Evolutionary conservation across 2,329 filamentous ascomycete species (phyloP).

Genomic region (Gliomastix tumulicola): DNA sequence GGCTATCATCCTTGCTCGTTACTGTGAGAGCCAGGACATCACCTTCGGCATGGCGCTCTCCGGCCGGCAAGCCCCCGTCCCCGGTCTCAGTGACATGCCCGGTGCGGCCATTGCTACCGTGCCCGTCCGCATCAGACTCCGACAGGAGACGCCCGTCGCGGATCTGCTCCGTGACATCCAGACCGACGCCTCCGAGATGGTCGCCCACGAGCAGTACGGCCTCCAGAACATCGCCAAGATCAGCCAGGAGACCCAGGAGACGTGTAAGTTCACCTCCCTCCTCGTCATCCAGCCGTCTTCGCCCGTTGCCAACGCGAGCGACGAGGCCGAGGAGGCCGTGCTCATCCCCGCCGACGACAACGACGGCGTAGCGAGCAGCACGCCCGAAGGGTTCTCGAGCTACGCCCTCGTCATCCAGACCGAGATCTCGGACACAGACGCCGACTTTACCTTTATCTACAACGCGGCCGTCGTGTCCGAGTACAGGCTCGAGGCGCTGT

Average conservation of each 20-base stretch:
- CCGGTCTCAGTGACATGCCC: conserved; percentile 6
- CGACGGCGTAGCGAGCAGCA: conserved; percentile 14
- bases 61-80: conserved; percentile 12
- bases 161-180: conserved; percentile 4
- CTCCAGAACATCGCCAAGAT: conserved; percentile 10
- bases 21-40: conserved; percentile 10
- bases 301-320: not conserved
- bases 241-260: conserved; percentile 3
- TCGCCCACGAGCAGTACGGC: conserved; percentile 10
- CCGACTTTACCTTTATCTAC: conserved; percentile 2
- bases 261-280: conserved; percentile 9
- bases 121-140: conserved; percentile 1
- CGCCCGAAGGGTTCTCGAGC: conserved; percentile 12
- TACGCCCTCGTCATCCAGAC: conserved; percentile 6
- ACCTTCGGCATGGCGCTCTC: conserved; percentile 14
- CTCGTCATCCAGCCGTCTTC: conserved; percentile 6
- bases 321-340: not conserved
- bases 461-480: conserved; percentile 3
- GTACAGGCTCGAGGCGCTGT: conserved; percentile 5
- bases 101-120: conserved; percentile 4
- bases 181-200: conserved; percentile 4
- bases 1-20: conserved; percentile 12
- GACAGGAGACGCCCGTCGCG: not conserved
- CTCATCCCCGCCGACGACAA: not conserved
- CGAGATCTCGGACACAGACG: conserved; percentile 1